Evolutionary conservation across 2,329 filamentous ascomycete species (phyloP), one percentile per base, ranked within the genome.

Genomic region (Malbranchea zuffiana): DNA sequence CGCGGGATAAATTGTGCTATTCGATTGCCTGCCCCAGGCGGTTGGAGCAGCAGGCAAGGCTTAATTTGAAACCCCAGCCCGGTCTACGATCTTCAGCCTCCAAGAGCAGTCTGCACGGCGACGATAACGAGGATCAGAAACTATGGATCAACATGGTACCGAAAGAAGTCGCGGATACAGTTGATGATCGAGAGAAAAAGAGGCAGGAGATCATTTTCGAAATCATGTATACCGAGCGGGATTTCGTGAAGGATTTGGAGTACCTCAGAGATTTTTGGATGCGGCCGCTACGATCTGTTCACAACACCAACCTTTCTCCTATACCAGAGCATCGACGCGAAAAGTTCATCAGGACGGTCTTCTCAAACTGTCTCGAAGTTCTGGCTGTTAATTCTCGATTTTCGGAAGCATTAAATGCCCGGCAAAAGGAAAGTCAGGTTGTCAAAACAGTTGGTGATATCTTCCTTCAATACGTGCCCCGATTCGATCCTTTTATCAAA

Each of bases 201-300:
- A 77, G 90, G 29, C 90, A 98, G 57, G 90, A 98, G 56, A 83
- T 98, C 49, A 95, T 98, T 42, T 95, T 88, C 4, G 90, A 98
- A 59, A 79, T 96, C 44, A 95, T 92, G 77, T 98, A 98, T 63
- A 98, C 90, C 0, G 90, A 98, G 59, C 77, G 90, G 49, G 90
- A 98, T 63, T 98, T 98, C 52, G 90, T 98, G 56, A 98, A 98
- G 66, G 90, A 98, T 60, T 68, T 98, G 51, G 90, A 98, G 61
- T 98, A 98, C 55, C 69, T 98, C 19, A 78, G 90, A 44, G 90
- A 98, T 65, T 98, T 96, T 68, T 98, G 90, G 90, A 94, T 98
- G 65, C 74, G 90, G 48, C 90, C 90, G 6, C 65, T 98, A 40
- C 78, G 86, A 33, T 82, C 80, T 18, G 78, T 80, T 12, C 72